phyloP scores from a whole-genome alignment of 768 basidiomycete species.

The Porphyrellus cyaneotinctus region DNA sequence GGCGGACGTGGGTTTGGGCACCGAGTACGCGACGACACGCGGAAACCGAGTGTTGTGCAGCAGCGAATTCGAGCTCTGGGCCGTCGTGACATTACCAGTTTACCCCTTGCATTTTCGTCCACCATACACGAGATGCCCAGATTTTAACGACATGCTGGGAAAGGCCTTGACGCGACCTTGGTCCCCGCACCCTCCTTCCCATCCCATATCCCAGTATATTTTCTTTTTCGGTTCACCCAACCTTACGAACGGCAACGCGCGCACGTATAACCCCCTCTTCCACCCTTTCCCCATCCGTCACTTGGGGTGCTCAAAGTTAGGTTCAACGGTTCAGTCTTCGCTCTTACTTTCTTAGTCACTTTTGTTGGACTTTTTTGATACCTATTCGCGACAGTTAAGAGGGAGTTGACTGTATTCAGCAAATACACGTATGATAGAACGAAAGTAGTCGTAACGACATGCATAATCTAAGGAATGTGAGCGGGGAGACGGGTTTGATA shows the following conservation, averaged over 20 bases:
- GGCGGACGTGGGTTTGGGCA: not conserved
- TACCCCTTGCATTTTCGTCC: too few species aligned
- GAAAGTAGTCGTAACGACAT: constrained; percentile 10
- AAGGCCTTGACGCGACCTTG: not conserved
- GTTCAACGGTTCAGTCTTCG: not conserved
- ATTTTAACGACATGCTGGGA: not conserved
- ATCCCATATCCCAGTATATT: too few species aligned
- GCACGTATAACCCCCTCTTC: not conserved
- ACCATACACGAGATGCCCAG: too few species aligned
- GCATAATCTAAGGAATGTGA: constrained; percentile 10
- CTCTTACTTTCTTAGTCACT: too few species aligned
- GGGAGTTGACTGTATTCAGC: constrained; percentile 11
- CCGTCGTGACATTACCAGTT: not conserved
- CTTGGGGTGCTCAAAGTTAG: too few species aligned
- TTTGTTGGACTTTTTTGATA: too few species aligned
- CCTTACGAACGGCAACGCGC: not conserved
- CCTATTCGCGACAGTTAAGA: too few species aligned
- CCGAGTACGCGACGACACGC: not conserved
- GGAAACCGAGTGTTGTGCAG: not conserved
- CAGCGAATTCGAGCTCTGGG: not conserved
- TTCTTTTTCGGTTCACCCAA: not conserved
- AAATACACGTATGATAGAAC: constrained; percentile 20
- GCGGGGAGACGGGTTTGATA: constrained; percentile 1
- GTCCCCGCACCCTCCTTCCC: not conserved
- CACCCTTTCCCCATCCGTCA: not conserved